Evolutionary conservation across 192 early-diverging fungal species (phyloP), one percentile per base, ranked within the genome.

Genomic region (Rhizophagus sp.): DNA sequence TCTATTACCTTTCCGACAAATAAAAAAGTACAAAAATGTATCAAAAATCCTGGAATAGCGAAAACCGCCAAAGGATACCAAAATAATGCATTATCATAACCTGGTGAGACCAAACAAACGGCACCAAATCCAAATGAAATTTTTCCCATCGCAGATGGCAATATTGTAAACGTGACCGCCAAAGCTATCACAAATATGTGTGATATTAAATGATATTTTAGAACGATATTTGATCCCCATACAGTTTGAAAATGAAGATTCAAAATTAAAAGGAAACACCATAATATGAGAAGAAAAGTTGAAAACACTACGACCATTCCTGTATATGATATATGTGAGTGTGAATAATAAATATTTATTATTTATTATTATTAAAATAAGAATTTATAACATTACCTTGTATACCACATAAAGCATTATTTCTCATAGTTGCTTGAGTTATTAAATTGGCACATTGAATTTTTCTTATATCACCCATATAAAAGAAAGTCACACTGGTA

Each of bases 221-320:
- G 41, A 6, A 73, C 0, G 25, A 73, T 11, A 50, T 49, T 73
- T 15, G 71, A 73, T 27, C 41, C 24, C 71, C 71, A 73, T 25
- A 73, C 71, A 30, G 47, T 50, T 73, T 73, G 71, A 50, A 73
- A 49, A 15, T 73, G 71, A 6, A 73, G 47, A 27, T 73, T 47
- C n/a, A 73, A 19, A 50, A 73, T 73, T 17, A 73, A 50, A 27
- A 52, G 13, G 47, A 73, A 73, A 73, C 71, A 73, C 24, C 22
- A 73, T 15, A 73, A n/a, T 24, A 73, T 50, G 5, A 73, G 44
- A 27, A 50, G n/a, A 13, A 73, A 73, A 0, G 71, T 50, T 50
- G 71, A 50, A 6, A 73, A 73, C 3, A 73, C 41, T 7, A 73
- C 19, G n/a, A 50, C 13, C 6, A 50, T 25, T 73, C 71, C 71